Percentiles rank a stretch among this genome's conserved stretches.
Conservation (phyloP, 768 basidiomycete species). For the Amanita brunnescens region DNA sequence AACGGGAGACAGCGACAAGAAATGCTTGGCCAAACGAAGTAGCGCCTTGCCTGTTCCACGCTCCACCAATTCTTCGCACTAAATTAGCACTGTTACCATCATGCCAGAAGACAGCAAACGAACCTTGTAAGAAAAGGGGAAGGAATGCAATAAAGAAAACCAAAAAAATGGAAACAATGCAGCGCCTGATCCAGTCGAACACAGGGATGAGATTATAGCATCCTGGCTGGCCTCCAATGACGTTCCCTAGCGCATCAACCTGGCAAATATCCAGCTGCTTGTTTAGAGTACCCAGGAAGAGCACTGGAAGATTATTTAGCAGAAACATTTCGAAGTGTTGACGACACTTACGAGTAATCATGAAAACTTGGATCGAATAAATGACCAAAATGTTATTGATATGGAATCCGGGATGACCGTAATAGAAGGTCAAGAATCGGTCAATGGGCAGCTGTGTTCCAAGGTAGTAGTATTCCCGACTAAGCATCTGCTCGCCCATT, state of each 20-base stretch:
- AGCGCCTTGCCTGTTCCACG: conserved; percentile 93
- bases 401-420: conserved; percentile 99
- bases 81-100: neutral
- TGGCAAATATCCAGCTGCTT: conserved; percentile 85
- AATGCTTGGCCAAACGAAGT: conserved; percentile 92
- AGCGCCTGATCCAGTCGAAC: conserved; percentile 96
- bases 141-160: conserved; percentile 98
- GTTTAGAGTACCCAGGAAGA: conserved; percentile 95
- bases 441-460: conserved; percentile 98
- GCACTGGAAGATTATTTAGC: conserved; percentile 37
- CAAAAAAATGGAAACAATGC: conserved; percentile 95
- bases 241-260: conserved; percentile 72
- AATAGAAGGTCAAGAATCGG: conserved; percentile 99
- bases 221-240: conserved; percentile 76
- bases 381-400: conserved; percentile 99
- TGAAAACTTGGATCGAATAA: conserved; percentile 95
- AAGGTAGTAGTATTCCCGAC: conserved; percentile 97
- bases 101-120: neutral
- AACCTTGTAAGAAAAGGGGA: conserved; percentile 93
- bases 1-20: conserved; percentile 91
- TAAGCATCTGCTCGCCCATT: conserved; percentile 99
- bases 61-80: conserved; percentile 76
- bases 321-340: conserved; percentile 3
- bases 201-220: conserved; percentile 97
- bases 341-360: conserved; percentile 75